Evolutionary conservation across 495 filamentous ascomycete species (phyloP), one percentile per base, ranked within the genome.

Genomic region (Entonaema liquescens): DNA sequence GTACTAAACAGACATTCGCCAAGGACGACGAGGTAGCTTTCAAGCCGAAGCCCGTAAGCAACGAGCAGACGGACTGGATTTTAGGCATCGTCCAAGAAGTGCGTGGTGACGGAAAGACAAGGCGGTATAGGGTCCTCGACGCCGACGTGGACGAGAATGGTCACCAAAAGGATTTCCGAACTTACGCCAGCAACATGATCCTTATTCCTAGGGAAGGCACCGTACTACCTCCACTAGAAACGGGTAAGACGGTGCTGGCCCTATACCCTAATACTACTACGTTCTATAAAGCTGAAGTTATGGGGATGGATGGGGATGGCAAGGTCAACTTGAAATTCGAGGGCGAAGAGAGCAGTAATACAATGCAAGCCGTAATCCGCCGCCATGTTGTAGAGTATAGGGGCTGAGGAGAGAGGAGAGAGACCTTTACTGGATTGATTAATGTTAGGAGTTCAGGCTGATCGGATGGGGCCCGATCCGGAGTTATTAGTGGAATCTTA

Each of bases 251-350:
- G 23, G 93, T 97, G 29, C 81, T 97, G 58, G 93, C 93, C 0
- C 82, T 92, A 40, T 97, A 97, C 74, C 93, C 93, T 0, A 91
- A 93, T 62, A 99, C 96, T 9, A 97, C 95, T 2, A 98, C 95
- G 0, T 99, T 99, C 74, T 99, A 99, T 78, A 90, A 93, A 74
- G 95, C 96, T 11, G 94, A 98, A 70, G 95, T 99, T 17, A 94
- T 93, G 83, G 89, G 89, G 0, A 85, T 84, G 62, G 89, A 90
- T 33, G 80, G 80, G 2, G 76, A 77, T 13, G 77, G 80, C n/a
- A 83, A 78, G 55, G 85, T 87, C 13, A 82, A 83, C 59, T 82
- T 97, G 66, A 89, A 92, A 66, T 97, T 97, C 65, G 93, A 97
- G 76, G 92, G 92, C 11, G 93, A 97, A 75, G 92, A 94, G 74